Base-by-base conservation (phyloP, 1,284 basidiomycete genomes). In the Marasmius fiardii region DNA sequence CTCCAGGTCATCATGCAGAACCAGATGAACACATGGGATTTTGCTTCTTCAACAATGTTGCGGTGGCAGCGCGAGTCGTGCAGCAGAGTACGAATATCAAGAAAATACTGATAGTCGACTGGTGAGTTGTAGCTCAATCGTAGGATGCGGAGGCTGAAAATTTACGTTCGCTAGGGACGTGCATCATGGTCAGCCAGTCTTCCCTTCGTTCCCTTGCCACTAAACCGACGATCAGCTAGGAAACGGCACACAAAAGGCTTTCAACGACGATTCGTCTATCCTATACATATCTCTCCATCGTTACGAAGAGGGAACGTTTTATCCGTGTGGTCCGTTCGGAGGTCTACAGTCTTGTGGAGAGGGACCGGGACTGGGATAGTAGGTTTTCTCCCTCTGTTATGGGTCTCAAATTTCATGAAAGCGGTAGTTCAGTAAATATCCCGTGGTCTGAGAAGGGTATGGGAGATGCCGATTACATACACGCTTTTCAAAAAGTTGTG, bases 11-110 rank as follows among this genome's bases (percentile, higher is more conserved):
- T 69, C 97, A 99, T 65, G 96, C 97, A 18, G 97, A 99, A 71
- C 97, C 97, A 1, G 90, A 96, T 61, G 91, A 95, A 68, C 92
- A 94, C 65, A 98, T 98, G 92, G 97, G 97, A 0, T 99, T 99
- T 72, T 99, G 97, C 72, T 95, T 99, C 75, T 98, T 94, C 77
- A 99, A 99, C 72, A 99, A 99, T 65, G 95, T 97, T 20, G 91
- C 96, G 1, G 90, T 99, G 5, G 95, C 95, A 1, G 83, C 92
- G 45, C 85, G 81, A 69, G 95, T 90, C 34, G 82, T 87, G 28
- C 92, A 89, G 65, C 77, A 87, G 58, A 66, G 79, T 43, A 90
- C 89, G 0, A 67, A 81, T 2, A 74, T 90, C 53, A 90, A 86
- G 67, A 92, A 84, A 65, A 86, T 99, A 14, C 68, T 99, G 63